A percentile compares a stretch with the other conserved stretches of the same genome.
phyloP scores from a whole-genome alignment of 805 yeast genomes.

The Millerago galiae region DNA sequence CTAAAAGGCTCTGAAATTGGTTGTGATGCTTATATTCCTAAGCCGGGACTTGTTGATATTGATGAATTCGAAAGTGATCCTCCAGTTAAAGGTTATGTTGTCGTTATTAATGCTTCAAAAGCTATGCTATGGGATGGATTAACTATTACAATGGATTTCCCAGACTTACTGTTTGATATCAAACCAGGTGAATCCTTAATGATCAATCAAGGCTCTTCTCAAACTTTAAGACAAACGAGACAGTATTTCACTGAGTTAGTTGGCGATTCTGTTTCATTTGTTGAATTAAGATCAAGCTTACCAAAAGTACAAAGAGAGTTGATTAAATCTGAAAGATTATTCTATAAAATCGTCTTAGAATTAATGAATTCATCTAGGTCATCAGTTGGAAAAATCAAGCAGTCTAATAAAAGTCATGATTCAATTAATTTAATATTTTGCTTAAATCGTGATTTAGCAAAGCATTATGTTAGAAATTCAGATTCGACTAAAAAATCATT shows the following conservation, averaged over 20 bases:
- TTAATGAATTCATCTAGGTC: conserved; percentile 54
- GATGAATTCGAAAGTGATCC: conserved; percentile 26
- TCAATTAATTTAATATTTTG: conserved; percentile 66
- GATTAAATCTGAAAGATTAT: conserved; percentile 54
- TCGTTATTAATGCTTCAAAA: conserved; percentile 71
- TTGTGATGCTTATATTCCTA: conserved; percentile 35
- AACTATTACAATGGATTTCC: conserved; percentile 49
- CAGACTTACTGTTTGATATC: conserved; percentile 38
- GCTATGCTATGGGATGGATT: conserved; percentile 91
- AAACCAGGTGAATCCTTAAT: conserved; percentile 62
- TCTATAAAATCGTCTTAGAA: conserved; percentile 59
- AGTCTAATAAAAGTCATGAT: conserved; percentile 64
- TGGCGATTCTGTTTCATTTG: conserved; percentile 46
- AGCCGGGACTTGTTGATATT: conserved; percentile 12
- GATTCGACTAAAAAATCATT: conserved; percentile 62
- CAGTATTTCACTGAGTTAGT: conserved; percentile 51
- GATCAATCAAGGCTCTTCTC: conserved; percentile 63
- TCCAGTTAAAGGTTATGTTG: conserved; percentile 45
- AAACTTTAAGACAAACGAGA: conserved; percentile 47
- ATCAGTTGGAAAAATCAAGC: conserved; percentile 46
- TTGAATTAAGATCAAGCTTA: conserved; percentile 65
- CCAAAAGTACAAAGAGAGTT: conserved; percentile 70
- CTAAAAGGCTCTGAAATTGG: conserved; percentile 44
- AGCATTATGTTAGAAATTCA: conserved; percentile 57
- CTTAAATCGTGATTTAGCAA: conserved; percentile 77